Conservation (phyloP, 768 basidiomycete genomes). For the Suillus bovinus region DNA sequence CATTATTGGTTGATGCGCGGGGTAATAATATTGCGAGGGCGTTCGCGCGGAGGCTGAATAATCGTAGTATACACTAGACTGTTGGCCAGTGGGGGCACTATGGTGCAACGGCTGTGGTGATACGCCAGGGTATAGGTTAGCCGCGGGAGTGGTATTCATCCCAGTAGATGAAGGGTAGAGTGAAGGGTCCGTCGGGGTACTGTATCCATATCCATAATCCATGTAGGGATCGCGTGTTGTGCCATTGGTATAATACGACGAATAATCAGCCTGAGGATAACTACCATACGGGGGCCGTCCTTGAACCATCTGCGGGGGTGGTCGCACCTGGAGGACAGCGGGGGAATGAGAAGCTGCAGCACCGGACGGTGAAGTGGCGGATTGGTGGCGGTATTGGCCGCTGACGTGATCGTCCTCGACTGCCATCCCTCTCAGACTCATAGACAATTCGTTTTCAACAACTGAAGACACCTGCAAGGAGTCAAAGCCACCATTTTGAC, state of each 20-base stretch:
- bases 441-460: slow-evolving; percentile 55
- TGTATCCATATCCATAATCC: slow-evolving; percentile 62
- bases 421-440: slow-evolving; percentile 60
- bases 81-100: slow-evolving; percentile 43
- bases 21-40: slow-evolving; percentile 62
- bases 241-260: slow-evolving; percentile 55
- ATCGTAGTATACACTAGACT: slow-evolving; percentile 60
- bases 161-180: slow-evolving; percentile 50
- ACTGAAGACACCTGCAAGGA: slow-evolving; percentile 38
- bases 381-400: slow-evolving; percentile 40
- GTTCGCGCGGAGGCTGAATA: slow-evolving; percentile 49
- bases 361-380: slow-evolving; percentile 28
- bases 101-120: slow-evolving; percentile 44
- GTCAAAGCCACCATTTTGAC: slow-evolving; percentile 38
- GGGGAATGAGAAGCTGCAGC: slow-evolving; percentile 30
- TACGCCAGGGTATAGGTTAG: slow-evolving; percentile 51
- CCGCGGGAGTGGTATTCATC: slow-evolving; percentile 43
- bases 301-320: slow-evolving; percentile 42
- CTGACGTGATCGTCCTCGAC: slow-evolving; percentile 54
- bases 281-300: slow-evolving; percentile 47
- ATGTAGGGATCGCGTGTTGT: slow-evolving; percentile 49
- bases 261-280: slow-evolving; percentile 59
- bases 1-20: slow-evolving; percentile 56
- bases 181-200: slow-evolving; percentile 47
- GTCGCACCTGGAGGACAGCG: slow-evolving; percentile 40